These are phyloP conservation scores for Trametes sp. DNA, from an alignment of 1,284 basidiomycete species.

Conservation along the genomic window DNA sequence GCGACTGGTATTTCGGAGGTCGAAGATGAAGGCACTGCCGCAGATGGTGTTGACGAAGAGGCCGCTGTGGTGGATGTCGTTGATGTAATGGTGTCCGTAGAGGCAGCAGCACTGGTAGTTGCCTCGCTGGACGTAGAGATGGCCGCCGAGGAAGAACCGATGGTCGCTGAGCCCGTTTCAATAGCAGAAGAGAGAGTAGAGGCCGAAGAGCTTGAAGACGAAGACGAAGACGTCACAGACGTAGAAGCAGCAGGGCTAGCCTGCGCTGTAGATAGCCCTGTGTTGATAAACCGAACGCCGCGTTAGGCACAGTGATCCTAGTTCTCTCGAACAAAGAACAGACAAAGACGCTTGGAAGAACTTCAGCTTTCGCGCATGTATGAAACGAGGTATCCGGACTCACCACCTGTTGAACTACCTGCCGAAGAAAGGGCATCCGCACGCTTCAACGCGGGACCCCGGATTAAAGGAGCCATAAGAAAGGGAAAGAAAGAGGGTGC, in stretches of 20 bases:
- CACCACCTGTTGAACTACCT: conserved; percentile 28
- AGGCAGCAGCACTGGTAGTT: neutral
- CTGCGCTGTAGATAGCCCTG: conserved; percentile 27
- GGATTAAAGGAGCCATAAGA: conserved; percentile 28
- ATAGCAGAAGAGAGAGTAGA: neutral
- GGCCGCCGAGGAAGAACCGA: neutral
- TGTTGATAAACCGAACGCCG: neutral
- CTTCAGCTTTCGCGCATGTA: neutral
- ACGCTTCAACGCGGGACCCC: conserved; percentile 29
- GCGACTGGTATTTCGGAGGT: too few species aligned
- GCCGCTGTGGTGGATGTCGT: too few species aligned
- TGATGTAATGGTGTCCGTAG: too few species aligned
- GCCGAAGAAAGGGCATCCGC: conserved; percentile 24
- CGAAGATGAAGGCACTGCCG: neutral
- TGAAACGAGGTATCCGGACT: neutral
- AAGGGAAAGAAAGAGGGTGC: conserved; percentile 12
- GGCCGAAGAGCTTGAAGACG: conserved; percentile 4
- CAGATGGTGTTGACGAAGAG: neutral
- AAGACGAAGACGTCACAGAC: conserved; percentile 21
- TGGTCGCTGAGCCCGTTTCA: neutral
- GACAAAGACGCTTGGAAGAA: conserved; percentile 5
- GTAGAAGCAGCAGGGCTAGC: conserved; percentile 32
- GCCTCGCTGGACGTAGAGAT: neutral
- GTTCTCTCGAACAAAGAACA: neutral
- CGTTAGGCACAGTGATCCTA: neutral